These are phyloP conservation scores for Coemansia sp. DNA, from an alignment of 192 early-diverging fungal genomes.

Conservation along the genomic window DNA sequence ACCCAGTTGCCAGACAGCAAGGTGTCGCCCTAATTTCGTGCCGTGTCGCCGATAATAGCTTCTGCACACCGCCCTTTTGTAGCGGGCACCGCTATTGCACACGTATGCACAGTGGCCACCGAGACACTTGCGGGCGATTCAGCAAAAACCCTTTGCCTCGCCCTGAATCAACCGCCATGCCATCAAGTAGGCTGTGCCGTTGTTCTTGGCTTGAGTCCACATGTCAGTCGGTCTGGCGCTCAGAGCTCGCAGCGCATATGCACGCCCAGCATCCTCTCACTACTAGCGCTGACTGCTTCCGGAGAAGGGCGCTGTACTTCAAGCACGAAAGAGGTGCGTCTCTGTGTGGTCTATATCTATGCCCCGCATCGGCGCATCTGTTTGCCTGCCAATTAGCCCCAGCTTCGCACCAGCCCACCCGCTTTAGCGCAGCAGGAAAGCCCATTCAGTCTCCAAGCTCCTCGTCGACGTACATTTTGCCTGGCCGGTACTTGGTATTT, in stretches of 20 bases:
- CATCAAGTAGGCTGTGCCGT: slow-evolving; percentile 62
- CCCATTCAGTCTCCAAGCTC: slow-evolving; percentile 47
- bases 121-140: slow-evolving; percentile 70
- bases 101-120: slow-evolving; percentile 61
- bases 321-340: slow-evolving; percentile 62
- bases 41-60: slow-evolving; percentile 66
- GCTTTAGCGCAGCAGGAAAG: slow-evolving; percentile 40
- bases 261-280: slow-evolving; percentile 70
- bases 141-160: slow-evolving; percentile 54
- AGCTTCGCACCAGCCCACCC: slow-evolving; percentile 65
- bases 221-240: slow-evolving; percentile 56
- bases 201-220: slow-evolving; percentile 69
- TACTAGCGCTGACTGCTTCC: slow-evolving; percentile 67
- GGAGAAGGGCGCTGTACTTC: slow-evolving; percentile 56
- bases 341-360: slow-evolving; percentile 68
- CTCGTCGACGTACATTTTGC: slow-evolving; percentile 65
- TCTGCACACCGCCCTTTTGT: slow-evolving; percentile 42
- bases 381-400: slow-evolving; percentile 51
- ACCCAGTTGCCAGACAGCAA: slow-evolving; percentile 78
- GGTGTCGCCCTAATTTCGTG: slow-evolving; percentile 67
- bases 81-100: slow-evolving; percentile 32
- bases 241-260: slow-evolving; percentile 59
- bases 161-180: slow-evolving; percentile 63
- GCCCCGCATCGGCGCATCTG: slow-evolving; percentile 66
- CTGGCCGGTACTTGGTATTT: slow-evolving; percentile 51